These are phyloP conservation scores for Spiraea crenata DNA, from an alignment of 331 rosid species.

Conservation along the genomic window DNA sequence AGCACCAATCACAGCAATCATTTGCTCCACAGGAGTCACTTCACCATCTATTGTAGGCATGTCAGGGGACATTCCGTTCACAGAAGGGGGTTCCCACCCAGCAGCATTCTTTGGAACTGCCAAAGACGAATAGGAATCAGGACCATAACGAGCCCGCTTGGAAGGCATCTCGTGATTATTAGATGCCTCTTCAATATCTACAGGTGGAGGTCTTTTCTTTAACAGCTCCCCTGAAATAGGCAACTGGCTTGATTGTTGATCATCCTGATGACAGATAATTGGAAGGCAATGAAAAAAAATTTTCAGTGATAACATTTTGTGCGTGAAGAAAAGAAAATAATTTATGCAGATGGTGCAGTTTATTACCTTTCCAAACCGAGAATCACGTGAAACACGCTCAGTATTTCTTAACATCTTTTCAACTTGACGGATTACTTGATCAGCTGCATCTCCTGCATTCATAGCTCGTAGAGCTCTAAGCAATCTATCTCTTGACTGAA, in stretches of 20 bases:
- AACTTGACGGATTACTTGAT: slow-evolving; percentile 91
- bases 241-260: slow-evolving; percentile 55
- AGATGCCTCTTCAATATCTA: slow-evolving; percentile 62
- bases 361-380: slow-evolving; percentile 67
- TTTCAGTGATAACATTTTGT: slow-evolving; percentile 17
- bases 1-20: slow-evolving; percentile 95
- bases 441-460: slow-evolving; percentile 96
- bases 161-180: slow-evolving; percentile 61
- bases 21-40: slow-evolving; percentile 85
- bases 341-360: slow-evolving; percentile 4
- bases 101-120: slow-evolving; percentile 60
- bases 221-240: slow-evolving; percentile 57
- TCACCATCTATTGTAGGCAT: slow-evolving; percentile 60
- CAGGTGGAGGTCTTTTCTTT: slow-evolving; percentile 62
- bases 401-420: slow-evolving; percentile 77
- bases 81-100: slow-evolving; percentile 47
- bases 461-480: slow-evolving; percentile 75
- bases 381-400: slow-evolving; percentile 80
- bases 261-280: slow-evolving; percentile 50
- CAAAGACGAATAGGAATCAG: slow-evolving; percentile 39
- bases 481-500: slow-evolving; percentile 88
- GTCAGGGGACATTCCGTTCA: slow-evolving; percentile 56
- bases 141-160: slow-evolving; percentile 63
- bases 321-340: slow-evolving; percentile 19
- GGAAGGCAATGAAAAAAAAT: slow-evolving; percentile 21